Conservation (phyloP, 2,329 filamentous ascomycete species). For the Phialemoniopsis sp. region DNA sequence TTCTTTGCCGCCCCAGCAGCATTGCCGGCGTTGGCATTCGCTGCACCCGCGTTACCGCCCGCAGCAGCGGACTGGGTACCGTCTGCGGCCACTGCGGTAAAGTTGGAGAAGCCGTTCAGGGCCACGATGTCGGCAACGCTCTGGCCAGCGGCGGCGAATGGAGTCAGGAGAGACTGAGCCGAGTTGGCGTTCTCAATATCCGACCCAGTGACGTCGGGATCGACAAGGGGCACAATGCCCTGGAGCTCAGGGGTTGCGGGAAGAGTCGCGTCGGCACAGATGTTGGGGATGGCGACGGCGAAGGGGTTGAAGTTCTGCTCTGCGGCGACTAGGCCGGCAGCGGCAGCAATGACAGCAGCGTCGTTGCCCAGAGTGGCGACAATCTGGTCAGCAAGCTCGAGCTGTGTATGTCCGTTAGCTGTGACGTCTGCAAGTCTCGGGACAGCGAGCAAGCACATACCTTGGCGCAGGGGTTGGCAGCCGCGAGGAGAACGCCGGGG, state of each 20-base stretch:
- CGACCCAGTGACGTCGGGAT: slow-evolving; percentile 52
- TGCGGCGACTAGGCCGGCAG: slow-evolving; percentile 38
- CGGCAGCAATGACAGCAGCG: slow-evolving; percentile 55
- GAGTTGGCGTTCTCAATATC: slow-evolving; percentile 55
- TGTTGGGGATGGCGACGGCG: slow-evolving; percentile 47
- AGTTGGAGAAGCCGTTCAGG: slow-evolving; percentile 57
- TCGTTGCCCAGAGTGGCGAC: slow-evolving; percentile 56
- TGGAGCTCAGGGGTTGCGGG: slow-evolving; percentile 56
- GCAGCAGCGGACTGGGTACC: slow-evolving; percentile 16
- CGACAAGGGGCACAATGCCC: slow-evolving; percentile 60
- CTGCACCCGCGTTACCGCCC: too few species aligned
- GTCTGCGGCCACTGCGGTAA: slow-evolving; percentile 34
- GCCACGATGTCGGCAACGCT: slow-evolving; percentile 59
- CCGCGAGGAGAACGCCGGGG: slow-evolving; percentile 59
- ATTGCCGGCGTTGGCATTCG: not conserved
- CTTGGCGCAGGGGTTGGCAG: slow-evolving; percentile 60
- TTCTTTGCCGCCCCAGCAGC: not conserved
- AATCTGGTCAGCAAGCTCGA: slow-evolving; percentile 61
- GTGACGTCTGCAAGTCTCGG: too few species aligned
- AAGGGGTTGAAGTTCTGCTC: slow-evolving; percentile 62
- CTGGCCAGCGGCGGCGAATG: slow-evolving; percentile 52
- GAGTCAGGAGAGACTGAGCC: slow-evolving; percentile 39
- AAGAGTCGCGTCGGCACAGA: slow-evolving; percentile 57
- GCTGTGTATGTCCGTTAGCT: slow-evolving; percentile 27
- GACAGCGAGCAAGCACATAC: too few species aligned